Evolutionary conservation across 805 yeast genomes (phyloP).

Genomic region (Komagataella populi): DNA sequence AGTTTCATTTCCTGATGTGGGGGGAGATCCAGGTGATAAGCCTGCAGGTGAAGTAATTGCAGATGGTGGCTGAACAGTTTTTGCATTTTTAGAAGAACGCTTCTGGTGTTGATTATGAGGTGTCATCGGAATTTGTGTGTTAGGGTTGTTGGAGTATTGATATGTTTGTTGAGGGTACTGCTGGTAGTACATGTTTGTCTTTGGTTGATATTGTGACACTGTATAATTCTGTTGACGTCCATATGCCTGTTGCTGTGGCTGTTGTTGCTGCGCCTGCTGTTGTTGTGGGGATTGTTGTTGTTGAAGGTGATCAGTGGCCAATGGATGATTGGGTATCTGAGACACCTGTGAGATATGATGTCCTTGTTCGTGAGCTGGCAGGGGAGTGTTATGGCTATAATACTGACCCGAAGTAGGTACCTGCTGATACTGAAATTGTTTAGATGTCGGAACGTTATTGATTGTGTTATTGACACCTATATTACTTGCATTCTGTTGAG

Average conservation of each 20-base stretch:
- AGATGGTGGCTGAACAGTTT: not conserved
- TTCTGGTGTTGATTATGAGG: not conserved
- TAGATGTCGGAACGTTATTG: not conserved
- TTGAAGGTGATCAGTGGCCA: conserved; percentile 4
- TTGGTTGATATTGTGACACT: not conserved
- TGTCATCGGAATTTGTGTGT: not conserved
- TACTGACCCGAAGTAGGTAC: not conserved
- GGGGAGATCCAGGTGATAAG: not conserved
- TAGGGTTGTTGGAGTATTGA: not conserved
- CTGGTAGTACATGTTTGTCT: conserved; percentile 3
- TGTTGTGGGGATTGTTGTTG: conserved; percentile 4
- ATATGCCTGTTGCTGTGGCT: conserved; percentile 6
- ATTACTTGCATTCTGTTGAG: not conserved
- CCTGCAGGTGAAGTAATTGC: not conserved
- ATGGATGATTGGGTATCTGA: conserved; percentile 3
- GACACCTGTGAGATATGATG: not conserved
- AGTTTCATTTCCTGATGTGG: not conserved
- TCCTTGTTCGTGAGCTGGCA: not conserved
- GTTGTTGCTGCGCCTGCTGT: conserved; percentile 8
- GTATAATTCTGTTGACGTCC: not conserved
- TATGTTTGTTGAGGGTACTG: not conserved
- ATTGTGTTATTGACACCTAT: not conserved
- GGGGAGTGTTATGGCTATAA: not conserved
- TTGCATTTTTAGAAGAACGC: not conserved
- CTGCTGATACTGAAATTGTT: not conserved